phyloP scores from a whole-genome alignment of 1,284 basidiomycete genomes.

The Microbotryum silenes-acaulis region DNA sequence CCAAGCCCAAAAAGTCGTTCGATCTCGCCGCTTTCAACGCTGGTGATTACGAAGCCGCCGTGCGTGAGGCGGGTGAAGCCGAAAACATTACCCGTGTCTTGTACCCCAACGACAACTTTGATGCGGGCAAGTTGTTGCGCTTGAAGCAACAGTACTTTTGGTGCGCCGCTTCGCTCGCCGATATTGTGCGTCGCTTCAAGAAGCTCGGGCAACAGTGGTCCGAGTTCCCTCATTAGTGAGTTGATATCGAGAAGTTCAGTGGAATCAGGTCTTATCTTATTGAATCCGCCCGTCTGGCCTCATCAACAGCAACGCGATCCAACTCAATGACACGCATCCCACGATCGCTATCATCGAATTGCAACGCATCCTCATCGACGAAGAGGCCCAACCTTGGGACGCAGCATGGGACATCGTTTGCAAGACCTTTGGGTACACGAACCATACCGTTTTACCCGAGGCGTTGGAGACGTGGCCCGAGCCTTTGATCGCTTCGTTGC shows the following conservation, averaged over 20 bases:
- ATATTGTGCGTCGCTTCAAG: slow-evolving; percentile 58
- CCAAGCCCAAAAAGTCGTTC: slow-evolving; percentile 82
- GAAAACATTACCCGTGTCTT: slow-evolving; percentile 68
- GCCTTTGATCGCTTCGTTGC: slow-evolving; percentile 65
- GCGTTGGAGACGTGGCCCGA: slow-evolving; percentile 73
- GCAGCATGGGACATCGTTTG: slow-evolving; percentile 76
- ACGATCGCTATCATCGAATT: slow-evolving; percentile 89
- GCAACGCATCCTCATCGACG: slow-evolving; percentile 74
- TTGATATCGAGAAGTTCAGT: not conserved
- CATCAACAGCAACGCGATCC: slow-evolving; percentile 57
- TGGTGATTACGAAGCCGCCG: slow-evolving; percentile 79
- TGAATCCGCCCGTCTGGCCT: slow-evolving; percentile 29
- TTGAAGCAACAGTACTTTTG: slow-evolving; percentile 79
- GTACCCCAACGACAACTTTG: slow-evolving; percentile 48
- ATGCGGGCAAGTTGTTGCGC: slow-evolving; percentile 76
- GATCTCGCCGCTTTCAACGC: slow-evolving; percentile 88
- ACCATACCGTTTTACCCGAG: slow-evolving; percentile 56
- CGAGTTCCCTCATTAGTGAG: slow-evolving; percentile 60
- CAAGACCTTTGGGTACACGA: slow-evolving; percentile 87
- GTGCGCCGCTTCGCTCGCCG: slow-evolving; percentile 67
- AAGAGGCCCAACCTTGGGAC: slow-evolving; percentile 77
- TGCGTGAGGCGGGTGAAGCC: slow-evolving; percentile 75
- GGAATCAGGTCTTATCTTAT: slow-evolving; percentile 1
- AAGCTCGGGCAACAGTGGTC: slow-evolving; percentile 53
- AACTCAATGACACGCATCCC: slow-evolving; percentile 90